Evolutionary conservation across 1,139 yeast genomes (phyloP), one percentile per base, ranked within the genome.

Genomic region (Trichomonascaceae sp.): DNA sequence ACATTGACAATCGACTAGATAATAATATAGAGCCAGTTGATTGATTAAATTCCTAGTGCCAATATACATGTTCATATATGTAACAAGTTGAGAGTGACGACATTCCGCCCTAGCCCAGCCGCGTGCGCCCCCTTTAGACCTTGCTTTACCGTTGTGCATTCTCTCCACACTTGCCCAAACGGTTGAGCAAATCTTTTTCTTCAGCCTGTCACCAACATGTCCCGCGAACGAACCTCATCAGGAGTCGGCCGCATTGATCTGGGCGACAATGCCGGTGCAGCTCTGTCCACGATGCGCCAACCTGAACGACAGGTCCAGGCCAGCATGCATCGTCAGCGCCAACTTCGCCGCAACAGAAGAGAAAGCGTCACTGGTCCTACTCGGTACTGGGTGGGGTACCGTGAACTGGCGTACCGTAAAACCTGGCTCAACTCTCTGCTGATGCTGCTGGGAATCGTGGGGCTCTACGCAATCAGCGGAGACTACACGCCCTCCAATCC

Each of bases 351-450:
- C 14, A 13, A 6, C 27, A 17, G 28, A 17, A 11, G 26, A 26
- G 17, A 9, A 28, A 28, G 20, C 11, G 37, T 23, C 23, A 30
- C 29, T 3, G 50, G 49, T 3, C 2, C 41, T 5, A 35, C 35
- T 9, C 34, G 46, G 22, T 16, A 76, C 30, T 62, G 70, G 61
- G 52, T 72, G 13, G 69, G 72, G 0, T 70, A 69, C 43, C 65
- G 69, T 28, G 89, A 81, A 46, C 59, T 79, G 45, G 56, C 71
- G 37, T 74, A 70, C 50, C 67, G 84, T 41, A 79, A 81, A 50
- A 72, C 93, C 8, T 87, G 96, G 96, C 54, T 82, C 28, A 60
- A 70, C 13, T 93, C 95, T 1, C 54, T 76, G 33, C 27, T 77
- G 30, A 15, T 54, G 13, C 35, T 56, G 36, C 22, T 42, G 15